Evolutionary conservation across 164 flowering plant genomes (phyloP), one percentile per base, ranked within the genome.

Genomic region (Macadamia tetraphylla): DNA sequence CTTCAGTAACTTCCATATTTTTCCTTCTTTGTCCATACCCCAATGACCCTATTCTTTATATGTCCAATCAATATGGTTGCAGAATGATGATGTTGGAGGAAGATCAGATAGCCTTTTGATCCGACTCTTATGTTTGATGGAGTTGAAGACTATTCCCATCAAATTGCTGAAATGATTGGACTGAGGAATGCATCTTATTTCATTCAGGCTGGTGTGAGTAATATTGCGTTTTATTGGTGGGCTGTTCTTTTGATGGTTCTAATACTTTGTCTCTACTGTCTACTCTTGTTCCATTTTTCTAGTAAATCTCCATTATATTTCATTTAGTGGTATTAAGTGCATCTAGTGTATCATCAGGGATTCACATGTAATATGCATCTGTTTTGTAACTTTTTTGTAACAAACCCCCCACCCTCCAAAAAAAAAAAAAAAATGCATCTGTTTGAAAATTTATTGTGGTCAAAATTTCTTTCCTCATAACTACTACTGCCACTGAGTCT

Each of bases 1-100:
- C 23, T 23, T 23, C 23, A 23, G 23, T 23, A 23, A 23, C 23
- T 23, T 23, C 23, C 23, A 23, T 23, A 23, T 23, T 23, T 23
- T 23, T 23, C 23, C 23, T 23, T 23, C 23, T 23, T 23, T 23
- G 23, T 23, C 23, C 23, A 23, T 23, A 23, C 23, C 23, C 23
- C 23, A 23, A 23, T 23, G 23, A 23, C 6, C 31, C 43, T 60
- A 55, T 55, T 43, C 40, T 43, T 70, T 64, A 59, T 66, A 70
- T 32, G 13, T 49, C 4, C 6, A 29, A 44, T 67, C 17, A 48
- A 30, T 71, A 53, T 70, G 64, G 53, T 71, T 76, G 43, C 79
- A 94, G 98, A 81, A 90, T 94, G 97, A 94, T 94, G 99, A 87
- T 92, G 94, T 67, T 92, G 74, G 98, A 92, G 44, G 95, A 92